These are phyloP conservation scores for Barnettozyma salicaria DNA, from an alignment of 805 yeast species.

Conservation along the genomic window DNA sequence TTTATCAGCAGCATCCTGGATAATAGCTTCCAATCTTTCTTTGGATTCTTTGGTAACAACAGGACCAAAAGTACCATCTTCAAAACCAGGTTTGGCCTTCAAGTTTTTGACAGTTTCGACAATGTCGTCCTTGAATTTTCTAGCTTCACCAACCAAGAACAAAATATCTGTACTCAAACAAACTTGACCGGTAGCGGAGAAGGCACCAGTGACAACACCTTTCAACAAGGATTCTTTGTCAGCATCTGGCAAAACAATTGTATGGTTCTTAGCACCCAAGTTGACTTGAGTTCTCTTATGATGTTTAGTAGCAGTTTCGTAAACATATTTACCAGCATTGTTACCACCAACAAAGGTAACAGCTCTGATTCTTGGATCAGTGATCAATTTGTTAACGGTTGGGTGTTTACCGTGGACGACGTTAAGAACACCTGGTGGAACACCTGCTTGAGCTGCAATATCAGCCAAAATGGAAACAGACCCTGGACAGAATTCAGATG, in stretches of 20 bases:
- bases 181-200: conserved; percentile 83
- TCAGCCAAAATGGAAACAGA: conserved; percentile 71
- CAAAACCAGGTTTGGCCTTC: conserved; percentile 62
- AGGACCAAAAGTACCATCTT: conserved; percentile 63
- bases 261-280: conserved; percentile 77
- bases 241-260: conserved; percentile 69
- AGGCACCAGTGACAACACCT: conserved; percentile 68
- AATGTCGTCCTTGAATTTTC: conserved; percentile 57
- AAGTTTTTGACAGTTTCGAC: conserved; percentile 51
- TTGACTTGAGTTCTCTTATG: conserved; percentile 75
- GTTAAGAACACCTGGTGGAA: conserved; percentile 67
- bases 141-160: conserved; percentile 61
- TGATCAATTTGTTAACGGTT: conserved; percentile 63
- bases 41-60: conserved; percentile 58
- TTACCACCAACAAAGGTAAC: conserved; percentile 77
- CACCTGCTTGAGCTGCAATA: conserved; percentile 66
- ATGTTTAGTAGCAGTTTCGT: conserved; percentile 55
- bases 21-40: conserved; percentile 48
- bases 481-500: conserved; percentile 75
- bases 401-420: conserved; percentile 69
- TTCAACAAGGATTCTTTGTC: conserved; percentile 56
- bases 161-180: conserved; percentile 75
- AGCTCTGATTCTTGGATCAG: conserved; percentile 71
- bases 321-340: conserved; percentile 70
- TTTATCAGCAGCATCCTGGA: conserved; percentile 49